Evolutionary conservation across 768 basidiomycete genomes (phyloP), one percentile per base, ranked within the genome.

Genomic region (Lentinula guzmanii): DNA sequence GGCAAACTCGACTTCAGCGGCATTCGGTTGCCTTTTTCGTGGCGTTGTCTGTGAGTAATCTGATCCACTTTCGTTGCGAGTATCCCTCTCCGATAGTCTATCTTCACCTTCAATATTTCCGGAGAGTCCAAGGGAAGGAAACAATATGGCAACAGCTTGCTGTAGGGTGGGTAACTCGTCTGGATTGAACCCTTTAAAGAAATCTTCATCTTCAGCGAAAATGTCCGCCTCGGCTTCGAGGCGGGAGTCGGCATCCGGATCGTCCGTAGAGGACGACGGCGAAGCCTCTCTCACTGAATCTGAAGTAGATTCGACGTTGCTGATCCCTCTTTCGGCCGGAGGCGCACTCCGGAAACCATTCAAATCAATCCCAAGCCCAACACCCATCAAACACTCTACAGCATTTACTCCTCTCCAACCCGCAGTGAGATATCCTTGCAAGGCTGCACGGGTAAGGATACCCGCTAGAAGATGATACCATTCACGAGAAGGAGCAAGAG

Each of bases 381-480:
- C 81, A 2, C 86, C 85, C 52, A 94, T 72, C 60, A 95, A 72
- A 62, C 87, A 84, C 66, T 91, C 87, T 9, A 86, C 80, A 5
- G 87, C 85, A 42, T 85, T 82, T 1, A 82, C 74, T 0, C 93
- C 91, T 33, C 79, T 81, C 93, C 93, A 95, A 0, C 89, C 87
- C 9, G 85, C 87, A 1, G 85, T 86, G 50, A 94, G 78, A 68
- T 94, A 95, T 0, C 93, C 93, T 68, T 95, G 91, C 56, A 95
- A 73, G 18, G 86, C 89, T 0, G 91, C 91, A n/a, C 92, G 83
- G 5, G 91, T 91, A 33, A 93, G 76, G 24, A 95, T 75, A 1
- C 89, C 86, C 0, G 84, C 83, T 15, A 93, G 77, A 11, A 95
- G 79, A 73, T 88, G 79, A 71, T 93, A 95, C 93, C 93, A 95